phyloP scores from a whole-genome alignment of 2,329 filamentous ascomycete species.

The Zopfia rhizophila region DNA sequence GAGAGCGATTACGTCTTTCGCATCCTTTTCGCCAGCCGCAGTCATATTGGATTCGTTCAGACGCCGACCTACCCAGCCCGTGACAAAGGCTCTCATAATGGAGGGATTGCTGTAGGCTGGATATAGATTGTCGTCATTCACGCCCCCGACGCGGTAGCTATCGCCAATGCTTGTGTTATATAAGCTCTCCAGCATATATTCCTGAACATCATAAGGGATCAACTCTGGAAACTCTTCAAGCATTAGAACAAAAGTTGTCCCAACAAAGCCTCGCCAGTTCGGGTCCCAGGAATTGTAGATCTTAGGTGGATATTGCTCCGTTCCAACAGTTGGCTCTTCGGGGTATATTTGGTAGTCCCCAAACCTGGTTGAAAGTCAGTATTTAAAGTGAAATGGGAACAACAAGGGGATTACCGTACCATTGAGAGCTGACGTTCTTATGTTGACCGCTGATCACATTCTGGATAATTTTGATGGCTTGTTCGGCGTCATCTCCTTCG shows the following conservation, averaged over 20 bases:
- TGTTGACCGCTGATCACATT: slow-evolving; percentile 66
- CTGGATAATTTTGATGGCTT: slow-evolving; percentile 65
- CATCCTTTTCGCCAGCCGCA: slow-evolving; percentile 65
- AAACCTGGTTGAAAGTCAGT: slow-evolving; percentile 41
- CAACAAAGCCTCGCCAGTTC: slow-evolving; percentile 73
- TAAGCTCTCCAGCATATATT: slow-evolving; percentile 64
- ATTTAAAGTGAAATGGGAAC: not conserved
- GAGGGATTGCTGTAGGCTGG: slow-evolving; percentile 69
- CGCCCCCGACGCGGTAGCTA: slow-evolving; percentile 68
- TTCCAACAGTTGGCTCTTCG: slow-evolving; percentile 68
- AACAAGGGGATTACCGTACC: slow-evolving; percentile 53
- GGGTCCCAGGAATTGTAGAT: slow-evolving; percentile 71
- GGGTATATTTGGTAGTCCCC: slow-evolving; percentile 66
- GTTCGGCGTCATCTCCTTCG: slow-evolving; percentile 57
- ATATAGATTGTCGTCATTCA: slow-evolving; percentile 70
- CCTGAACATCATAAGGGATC: slow-evolving; percentile 50
- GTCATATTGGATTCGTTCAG: slow-evolving; percentile 70
- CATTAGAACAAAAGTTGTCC: slow-evolving; percentile 67
- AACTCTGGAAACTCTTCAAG: slow-evolving; percentile 68
- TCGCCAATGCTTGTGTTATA: slow-evolving; percentile 68
- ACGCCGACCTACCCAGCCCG: slow-evolving; percentile 67
- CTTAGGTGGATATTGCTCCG: slow-evolving; percentile 58
- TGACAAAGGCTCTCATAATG: slow-evolving; percentile 71
- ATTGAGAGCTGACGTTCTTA: slow-evolving; percentile 63
- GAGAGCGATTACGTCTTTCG: slow-evolving; percentile 65